Percentiles rank a stretch among this genome's conserved stretches.
These are phyloP conservation scores for Neoboletus subvelutipes DNA, from an alignment of 768 basidiomycete genomes.

Conservation along the genomic window DNA sequence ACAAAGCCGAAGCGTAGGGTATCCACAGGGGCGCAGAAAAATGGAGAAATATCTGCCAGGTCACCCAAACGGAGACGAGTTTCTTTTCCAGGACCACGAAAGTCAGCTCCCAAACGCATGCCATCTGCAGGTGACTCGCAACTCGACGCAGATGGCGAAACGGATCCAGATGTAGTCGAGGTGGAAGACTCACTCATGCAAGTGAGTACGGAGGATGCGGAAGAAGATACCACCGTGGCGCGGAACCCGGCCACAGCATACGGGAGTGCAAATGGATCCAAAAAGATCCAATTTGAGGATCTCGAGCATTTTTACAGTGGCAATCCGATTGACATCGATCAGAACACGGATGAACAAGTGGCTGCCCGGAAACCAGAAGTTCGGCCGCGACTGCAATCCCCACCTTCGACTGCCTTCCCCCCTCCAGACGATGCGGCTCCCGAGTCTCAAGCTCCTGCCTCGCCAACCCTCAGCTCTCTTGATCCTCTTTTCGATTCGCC, in stretches of 20 bases:
- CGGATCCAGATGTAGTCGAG: constrained; percentile 38
- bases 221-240: constrained; percentile 12
- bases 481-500: constrained; percentile 35
- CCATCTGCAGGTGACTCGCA: constrained; percentile 31
- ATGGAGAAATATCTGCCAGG: neutral
- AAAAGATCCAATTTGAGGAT: constrained; percentile 27
- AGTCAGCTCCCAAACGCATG: constrained; percentile 13
- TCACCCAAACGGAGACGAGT: constrained; percentile 25
- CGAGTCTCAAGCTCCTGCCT: constrained; percentile 5
- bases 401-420: neutral
- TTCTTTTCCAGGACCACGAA: constrained; percentile 30
- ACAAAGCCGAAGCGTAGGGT: constrained; percentile 10
- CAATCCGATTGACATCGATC: constrained; percentile 35
- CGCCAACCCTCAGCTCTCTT: constrained; percentile 12
- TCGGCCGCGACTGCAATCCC: constrained; percentile 2
- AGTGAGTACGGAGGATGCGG: constrained; percentile 21
- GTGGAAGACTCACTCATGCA: constrained; percentile 36
- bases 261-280: constrained; percentile 1
- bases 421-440: neutral
- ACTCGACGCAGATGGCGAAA: constrained; percentile 33
- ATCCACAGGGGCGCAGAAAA: constrained; percentile 13
- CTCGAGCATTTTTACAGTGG: constrained; percentile 31
- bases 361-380: neutral
- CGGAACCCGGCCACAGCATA: neutral
- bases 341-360: constrained; percentile 16